phyloP scores from a whole-genome alignment of 495 filamentous ascomycete species.

The Cladorrhinum samala region DNA sequence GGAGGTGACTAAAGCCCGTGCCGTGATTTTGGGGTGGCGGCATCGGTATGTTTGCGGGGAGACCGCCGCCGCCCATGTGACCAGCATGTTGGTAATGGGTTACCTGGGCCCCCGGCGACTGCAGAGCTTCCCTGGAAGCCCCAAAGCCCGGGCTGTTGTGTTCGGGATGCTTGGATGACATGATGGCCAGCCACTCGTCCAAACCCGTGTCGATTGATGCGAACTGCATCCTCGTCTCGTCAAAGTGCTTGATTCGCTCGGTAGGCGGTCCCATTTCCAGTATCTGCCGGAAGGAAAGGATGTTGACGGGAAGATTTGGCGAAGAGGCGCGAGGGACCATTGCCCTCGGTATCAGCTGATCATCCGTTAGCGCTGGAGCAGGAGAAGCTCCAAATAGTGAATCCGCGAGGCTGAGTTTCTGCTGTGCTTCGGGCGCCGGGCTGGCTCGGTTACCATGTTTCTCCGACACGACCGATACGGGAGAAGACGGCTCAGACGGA shows the following conservation, averaged over 20 bases:
- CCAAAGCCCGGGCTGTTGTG: constrained; percentile 27
- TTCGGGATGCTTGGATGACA: constrained; percentile 31
- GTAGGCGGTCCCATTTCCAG: constrained; percentile 51
- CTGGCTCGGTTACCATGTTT: neutral
- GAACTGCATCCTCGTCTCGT: constrained; percentile 63
- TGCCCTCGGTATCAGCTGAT: neutral
- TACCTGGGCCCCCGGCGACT: constrained; percentile 32
- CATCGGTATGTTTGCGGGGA: constrained; percentile 24
- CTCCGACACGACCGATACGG: neutral
- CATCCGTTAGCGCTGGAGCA: neutral
- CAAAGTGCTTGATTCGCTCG: constrained; percentile 64
- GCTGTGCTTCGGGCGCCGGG: neutral
- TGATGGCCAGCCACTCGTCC: constrained; percentile 60
- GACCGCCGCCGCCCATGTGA: constrained; percentile 7
- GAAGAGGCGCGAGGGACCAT: neutral
- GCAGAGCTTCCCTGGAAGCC: constrained; percentile 22
- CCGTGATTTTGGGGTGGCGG: constrained; percentile 19
- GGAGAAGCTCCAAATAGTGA: neutral
- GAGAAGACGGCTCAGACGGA: constrained; percentile 1
- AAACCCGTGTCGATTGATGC: constrained; percentile 67
- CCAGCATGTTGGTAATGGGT: constrained; percentile 26
- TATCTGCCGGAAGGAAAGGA: constrained; percentile 65
- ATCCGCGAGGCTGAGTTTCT: neutral
- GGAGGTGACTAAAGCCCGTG: constrained; percentile 26
- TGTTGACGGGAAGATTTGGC: constrained; percentile 26